Conservation (phyloP, 1,284 basidiomycete genomes). For the Tilletia walkeri region DNA sequence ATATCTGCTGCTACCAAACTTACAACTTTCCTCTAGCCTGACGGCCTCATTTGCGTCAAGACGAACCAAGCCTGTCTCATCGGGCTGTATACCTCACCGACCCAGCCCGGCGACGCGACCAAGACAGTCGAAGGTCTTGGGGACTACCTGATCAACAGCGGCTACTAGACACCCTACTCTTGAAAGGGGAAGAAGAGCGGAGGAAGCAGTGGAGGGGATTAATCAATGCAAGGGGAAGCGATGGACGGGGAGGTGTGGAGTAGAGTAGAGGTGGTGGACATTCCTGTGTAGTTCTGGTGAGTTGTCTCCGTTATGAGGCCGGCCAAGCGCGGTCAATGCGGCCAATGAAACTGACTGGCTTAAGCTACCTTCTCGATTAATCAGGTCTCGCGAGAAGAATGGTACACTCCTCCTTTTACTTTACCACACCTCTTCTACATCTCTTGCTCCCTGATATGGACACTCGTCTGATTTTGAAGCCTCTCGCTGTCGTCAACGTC, state of each 20-base stretch:
- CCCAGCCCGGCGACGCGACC: conserved; percentile 68
- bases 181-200: neutral
- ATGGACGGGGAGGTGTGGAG: neutral
- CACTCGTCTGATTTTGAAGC: conserved; percentile 57
- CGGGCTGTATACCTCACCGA: conserved; percentile 71
- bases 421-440: neutral
- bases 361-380: no score
- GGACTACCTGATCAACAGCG: conserved; percentile 49
- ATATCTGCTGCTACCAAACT: neutral
- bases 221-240: neutral
- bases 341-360: no score
- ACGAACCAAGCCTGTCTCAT: conserved; percentile 85
- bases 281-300: no score
- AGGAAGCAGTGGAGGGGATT: neutral
- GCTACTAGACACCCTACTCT: conserved; percentile 34
- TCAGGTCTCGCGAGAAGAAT: no score
- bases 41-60: conserved; percentile 79
- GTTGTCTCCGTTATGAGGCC: no score
- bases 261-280: no score
- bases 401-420: no score
- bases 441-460: neutral
- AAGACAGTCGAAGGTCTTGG: conserved; percentile 66
- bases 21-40: conserved; percentile 61
- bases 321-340: no score
- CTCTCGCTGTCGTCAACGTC: no score